phyloP scores from a whole-genome alignment of 2,329 filamentous ascomycete species.

The Chalara sp. region DNA sequence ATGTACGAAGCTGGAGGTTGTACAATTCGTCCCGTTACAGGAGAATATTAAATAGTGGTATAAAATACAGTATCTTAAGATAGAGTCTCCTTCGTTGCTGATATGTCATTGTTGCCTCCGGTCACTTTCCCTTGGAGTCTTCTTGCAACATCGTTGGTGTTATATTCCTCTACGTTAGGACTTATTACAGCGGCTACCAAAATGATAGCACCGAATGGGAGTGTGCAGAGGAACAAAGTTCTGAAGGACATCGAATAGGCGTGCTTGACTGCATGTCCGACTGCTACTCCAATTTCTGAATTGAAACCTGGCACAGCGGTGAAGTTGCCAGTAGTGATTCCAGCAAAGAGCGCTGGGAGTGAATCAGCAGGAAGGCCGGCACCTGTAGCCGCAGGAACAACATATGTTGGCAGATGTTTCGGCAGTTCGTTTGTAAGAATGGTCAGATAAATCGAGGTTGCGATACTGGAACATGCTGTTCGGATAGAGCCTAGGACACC shows the following conservation, averaged over 20 bases:
- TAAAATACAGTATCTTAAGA: too few species aligned
- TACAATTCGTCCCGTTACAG: too few species aligned
- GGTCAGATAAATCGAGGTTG: constrained; percentile 29
- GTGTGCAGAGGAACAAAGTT: constrained; percentile 19
- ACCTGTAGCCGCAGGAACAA: constrained; percentile 23
- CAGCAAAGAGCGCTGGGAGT: constrained; percentile 2
- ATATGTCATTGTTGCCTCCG: too few species aligned
- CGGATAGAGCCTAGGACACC: constrained; percentile 31
- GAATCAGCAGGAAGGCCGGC: constrained; percentile 25
- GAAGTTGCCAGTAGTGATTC: constrained; percentile 4
- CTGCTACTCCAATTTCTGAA: not conserved
- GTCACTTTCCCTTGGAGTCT: constrained; percentile 27
- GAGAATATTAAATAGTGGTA: too few species aligned
- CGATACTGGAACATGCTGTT: constrained; percentile 28
- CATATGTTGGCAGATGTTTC: constrained; percentile 24
- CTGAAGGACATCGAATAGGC: constrained; percentile 11
- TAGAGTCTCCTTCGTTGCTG: too few species aligned
- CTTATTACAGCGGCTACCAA: constrained; percentile 31
- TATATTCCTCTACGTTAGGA: constrained; percentile 36
- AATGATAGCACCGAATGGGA: constrained; percentile 29
- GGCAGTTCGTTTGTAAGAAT: constrained; percentile 29
- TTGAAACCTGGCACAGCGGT: constrained; percentile 3
- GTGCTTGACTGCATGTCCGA: constrained; percentile 16
- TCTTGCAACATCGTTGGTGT: constrained; percentile 37
- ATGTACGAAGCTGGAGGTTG: too few species aligned